Base-by-base conservation (phyloP, 2,329 filamentous ascomycete genomes). In the Colletotrichum incanum region DNA sequence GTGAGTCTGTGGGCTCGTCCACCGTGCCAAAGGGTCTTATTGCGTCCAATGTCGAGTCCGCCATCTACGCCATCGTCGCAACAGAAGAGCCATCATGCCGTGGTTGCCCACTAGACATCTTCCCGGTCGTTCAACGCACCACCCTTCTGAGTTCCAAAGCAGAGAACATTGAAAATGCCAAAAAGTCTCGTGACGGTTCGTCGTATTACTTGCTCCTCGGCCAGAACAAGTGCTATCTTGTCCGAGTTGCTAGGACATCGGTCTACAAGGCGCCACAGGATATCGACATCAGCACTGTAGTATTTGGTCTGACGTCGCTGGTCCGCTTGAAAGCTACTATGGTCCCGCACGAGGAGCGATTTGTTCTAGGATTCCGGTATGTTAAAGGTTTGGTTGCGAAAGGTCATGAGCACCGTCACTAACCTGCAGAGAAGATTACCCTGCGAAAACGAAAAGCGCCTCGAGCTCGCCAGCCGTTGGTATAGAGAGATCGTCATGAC, bases 141-240 rank as follows among this genome's bases (percentile, higher is more conserved):
- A 80, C 83, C 8, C 85, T 84, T 26, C 77, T 79, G 58, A 77
- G 78, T 31, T 77, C 82, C 23, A 86, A 84, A 74, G 72, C 82
- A 16, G 82, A 83, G 39, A 83, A 84, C 52, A 79, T 79, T 11
- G 82, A 84, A 9, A 84, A 86, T 41, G 76, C 80, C 1, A 86
- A 86, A 66, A 88, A 87, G 75, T 79, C 80, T 37, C 81, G 82
- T 26, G 88, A 89, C 37, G 81, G 82, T n/a, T 82, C 86, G 1
- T 87, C 87, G 0, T 89, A 86, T 71, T 90, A 88, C 75, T 80
- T 90, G 31, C 86, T 86, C 3, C 83, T 90, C 34, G 88, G 86
- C 28, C 84, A 87, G 37, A 86, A 88, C 72, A 83, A 87, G 71
- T 87, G 87, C 73, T 84, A 88, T 75, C 81, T 89, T 5, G 80